Conservation (phyloP, 345 rosid species). For the Geranium brycei region DNA sequence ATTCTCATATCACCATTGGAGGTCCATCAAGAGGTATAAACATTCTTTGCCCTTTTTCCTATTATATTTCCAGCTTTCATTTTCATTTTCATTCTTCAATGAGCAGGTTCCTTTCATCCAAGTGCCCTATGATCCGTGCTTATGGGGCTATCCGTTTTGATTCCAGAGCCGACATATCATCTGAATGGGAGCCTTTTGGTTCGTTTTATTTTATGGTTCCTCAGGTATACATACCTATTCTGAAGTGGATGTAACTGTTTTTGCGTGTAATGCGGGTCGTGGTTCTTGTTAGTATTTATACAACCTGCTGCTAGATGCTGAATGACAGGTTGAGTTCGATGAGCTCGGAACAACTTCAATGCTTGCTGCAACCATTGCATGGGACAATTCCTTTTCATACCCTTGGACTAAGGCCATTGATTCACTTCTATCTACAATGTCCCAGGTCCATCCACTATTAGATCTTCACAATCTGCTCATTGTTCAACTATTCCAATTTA, state of each 20-base stretch:
- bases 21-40: slow-evolving; percentile 55
- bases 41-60: too few species aligned
- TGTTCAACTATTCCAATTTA: background rate
- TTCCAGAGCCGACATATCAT: slow-evolving; percentile 35
- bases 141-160: slow-evolving; percentile 86
- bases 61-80: too few species aligned
- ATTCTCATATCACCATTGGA: slow-evolving; percentile 70
- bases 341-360: slow-evolving; percentile 60
- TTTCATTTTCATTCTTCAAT: background rate
- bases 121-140: slow-evolving; percentile 71
- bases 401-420: slow-evolving; percentile 43
- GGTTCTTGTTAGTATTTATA: slow-evolving; percentile 11
- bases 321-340: slow-evolving; percentile 78
- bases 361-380: slow-evolving; percentile 64
- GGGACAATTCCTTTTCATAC: slow-evolving; percentile 62
- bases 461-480: too few species aligned
- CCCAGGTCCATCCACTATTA: slow-evolving; percentile 24
- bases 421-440: slow-evolving; percentile 34
- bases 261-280: too few species aligned
- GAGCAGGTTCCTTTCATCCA: slow-evolving; percentile 47
- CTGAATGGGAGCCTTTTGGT: slow-evolving; percentile 77
- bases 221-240: slow-evolving; percentile 34
- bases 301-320: slow-evolving; percentile 22
- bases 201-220: slow-evolving; percentile 76
- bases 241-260: too few species aligned